phyloP scores from a whole-genome alignment of 305 asterid genomes.

The Petunia hybrid region DNA sequence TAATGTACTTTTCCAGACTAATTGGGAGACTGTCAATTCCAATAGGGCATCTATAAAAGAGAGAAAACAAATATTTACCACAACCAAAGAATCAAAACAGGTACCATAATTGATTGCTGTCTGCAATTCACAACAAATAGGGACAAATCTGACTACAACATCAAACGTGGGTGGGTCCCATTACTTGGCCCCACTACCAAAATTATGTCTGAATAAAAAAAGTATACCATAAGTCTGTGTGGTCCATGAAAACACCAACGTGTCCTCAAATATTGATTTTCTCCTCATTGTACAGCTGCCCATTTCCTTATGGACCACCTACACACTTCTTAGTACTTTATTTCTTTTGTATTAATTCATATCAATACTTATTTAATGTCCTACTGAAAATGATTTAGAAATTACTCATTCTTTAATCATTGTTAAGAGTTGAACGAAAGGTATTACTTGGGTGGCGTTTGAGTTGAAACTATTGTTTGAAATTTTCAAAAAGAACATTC shows the following conservation, averaged over 20 bases:
- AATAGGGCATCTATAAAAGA: not conserved
- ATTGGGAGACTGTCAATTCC: not conserved
- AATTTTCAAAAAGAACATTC: constrained; percentile 14
- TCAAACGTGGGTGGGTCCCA: constrained; percentile 18
- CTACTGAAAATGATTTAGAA: not conserved
- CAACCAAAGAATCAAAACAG: constrained; percentile 18
- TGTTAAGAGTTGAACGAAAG: not conserved
- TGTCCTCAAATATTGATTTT: not conserved
- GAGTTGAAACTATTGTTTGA: not conserved
- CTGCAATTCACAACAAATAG: not conserved
- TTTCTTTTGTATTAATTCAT: too few relatives aligned
- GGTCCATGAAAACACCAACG: constrained; percentile 23
- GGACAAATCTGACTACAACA: constrained; percentile 7
- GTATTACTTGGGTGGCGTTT: not conserved
- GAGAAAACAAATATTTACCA: not conserved
- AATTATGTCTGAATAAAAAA: not conserved
- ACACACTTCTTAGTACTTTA: not conserved
- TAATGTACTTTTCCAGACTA: not conserved
- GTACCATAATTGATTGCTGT: constrained; percentile 8
- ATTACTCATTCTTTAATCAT: not conserved
- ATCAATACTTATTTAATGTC: not conserved
- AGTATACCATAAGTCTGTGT: not conserved
- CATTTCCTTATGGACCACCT: constrained; percentile 16
- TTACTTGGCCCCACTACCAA: too few relatives aligned
- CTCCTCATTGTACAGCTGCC: constrained; percentile 20